Evolutionary conservation across 2,329 filamentous ascomycete species (phyloP).

Genomic region (Cylindrodendrum hubeiense): DNA sequence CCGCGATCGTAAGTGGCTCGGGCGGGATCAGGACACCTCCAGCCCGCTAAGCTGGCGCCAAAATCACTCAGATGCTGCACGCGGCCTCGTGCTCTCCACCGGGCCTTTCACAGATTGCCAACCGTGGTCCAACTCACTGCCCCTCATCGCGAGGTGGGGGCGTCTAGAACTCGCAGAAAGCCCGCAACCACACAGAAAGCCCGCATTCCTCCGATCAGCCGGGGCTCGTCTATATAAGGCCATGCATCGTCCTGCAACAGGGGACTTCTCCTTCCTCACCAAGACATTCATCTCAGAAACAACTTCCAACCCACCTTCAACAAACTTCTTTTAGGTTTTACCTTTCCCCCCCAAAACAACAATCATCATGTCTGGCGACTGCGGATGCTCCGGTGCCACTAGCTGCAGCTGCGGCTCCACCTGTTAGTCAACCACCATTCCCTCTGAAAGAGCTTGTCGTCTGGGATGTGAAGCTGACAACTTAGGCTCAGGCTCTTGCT

Average conservation of each 20-base stretch:
- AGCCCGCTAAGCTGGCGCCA: conserved; percentile 30
- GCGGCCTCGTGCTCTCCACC: conserved; percentile 28
- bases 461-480: conserved; percentile 27
- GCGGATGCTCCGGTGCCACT: conserved; percentile 52
- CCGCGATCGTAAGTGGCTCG: conserved; percentile 15
- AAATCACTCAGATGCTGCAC: conserved; percentile 38
- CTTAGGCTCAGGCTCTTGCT: conserved; percentile 46
- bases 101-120: conserved; percentile 30
- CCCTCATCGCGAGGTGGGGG: conserved; percentile 32
- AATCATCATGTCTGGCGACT: conserved; percentile 53
- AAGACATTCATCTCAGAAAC: conserved; percentile 31
- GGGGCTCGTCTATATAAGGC: conserved; percentile 43
- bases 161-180: conserved; percentile 29
- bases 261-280: conserved; percentile 18
- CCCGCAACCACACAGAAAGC: conserved; percentile 30
- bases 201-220: conserved; percentile 21
- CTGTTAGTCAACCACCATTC: conserved; percentile 43
- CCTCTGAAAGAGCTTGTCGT: background rate
- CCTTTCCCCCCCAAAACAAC: conserved; percentile 26
- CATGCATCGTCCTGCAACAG: conserved; percentile 26
- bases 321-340: conserved; percentile 19
- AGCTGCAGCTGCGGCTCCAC: conserved; percentile 53
- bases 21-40: conserved; percentile 17
- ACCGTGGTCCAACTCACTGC: conserved; percentile 12
- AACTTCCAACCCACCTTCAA: conserved; percentile 13